Conservation (phyloP, 2,329 filamentous ascomycete species). For the Acephala macrosclerotiorum region DNA sequence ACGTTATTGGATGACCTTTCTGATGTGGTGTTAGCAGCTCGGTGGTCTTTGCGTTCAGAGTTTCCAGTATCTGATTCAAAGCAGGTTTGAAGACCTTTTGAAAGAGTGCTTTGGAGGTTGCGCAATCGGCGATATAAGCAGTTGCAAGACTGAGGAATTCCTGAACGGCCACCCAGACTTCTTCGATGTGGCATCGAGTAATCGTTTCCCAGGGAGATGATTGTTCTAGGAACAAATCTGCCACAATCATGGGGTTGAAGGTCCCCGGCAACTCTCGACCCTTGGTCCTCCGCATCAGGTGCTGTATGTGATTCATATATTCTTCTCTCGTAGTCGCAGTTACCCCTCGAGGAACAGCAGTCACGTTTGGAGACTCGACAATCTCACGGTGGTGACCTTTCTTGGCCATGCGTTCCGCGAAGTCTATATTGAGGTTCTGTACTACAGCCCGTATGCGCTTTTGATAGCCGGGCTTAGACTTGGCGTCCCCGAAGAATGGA, state of each 20-base stretch:
- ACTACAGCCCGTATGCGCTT: conserved; percentile 61
- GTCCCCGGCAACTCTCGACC: conserved; percentile 65
- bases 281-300: conserved; percentile 51
- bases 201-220: conserved; percentile 59
- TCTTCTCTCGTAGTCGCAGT: conserved; percentile 44
- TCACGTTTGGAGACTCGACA: conserved; percentile 33
- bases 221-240: conserved; percentile 66
- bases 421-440: conserved; percentile 57
- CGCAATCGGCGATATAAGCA: conserved; percentile 47
- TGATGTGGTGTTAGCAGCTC: conserved; percentile 56
- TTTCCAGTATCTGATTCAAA: conserved; percentile 47
- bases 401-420: conserved; percentile 52
- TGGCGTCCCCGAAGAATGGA: conserved; percentile 55
- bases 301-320: conserved; percentile 50
- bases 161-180: conserved; percentile 44
- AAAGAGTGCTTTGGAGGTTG: conserved; percentile 49
- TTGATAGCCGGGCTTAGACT: conserved; percentile 44
- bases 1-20: conserved; percentile 58
- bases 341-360: conserved; percentile 23
- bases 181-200: conserved; percentile 46
- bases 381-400: conserved; percentile 52
- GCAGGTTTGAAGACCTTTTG: conserved; percentile 49
- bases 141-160: conserved; percentile 47
- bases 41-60: conserved; percentile 49
- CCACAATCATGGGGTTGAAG: conserved; percentile 66